Evolutionary conservation across 257 asterid genomes (phyloP), one percentile per base, ranked within the genome.

Genomic region (Anisodus acutangulus): DNA sequence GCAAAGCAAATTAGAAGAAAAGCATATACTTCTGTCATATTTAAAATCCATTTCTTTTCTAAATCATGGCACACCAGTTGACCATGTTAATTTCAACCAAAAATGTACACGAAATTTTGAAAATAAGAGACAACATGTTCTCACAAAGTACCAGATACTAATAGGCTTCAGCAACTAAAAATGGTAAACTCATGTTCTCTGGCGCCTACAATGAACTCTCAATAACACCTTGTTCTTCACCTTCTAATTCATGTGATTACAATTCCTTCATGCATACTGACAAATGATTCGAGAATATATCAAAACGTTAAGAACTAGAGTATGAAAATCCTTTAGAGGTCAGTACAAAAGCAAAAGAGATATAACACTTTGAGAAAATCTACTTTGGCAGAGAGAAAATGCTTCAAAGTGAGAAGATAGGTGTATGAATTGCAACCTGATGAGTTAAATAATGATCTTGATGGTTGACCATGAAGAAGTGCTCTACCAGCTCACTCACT

Each of bases 391-490:
- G 39, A 6, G 74, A 26, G 19, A 37, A 53, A 53, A 71, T 58
- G 9, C 39, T 68, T 66, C 19, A 31, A 57, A 43, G 57, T 35
- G 45, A 45, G 80, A 81, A 76, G 12, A 58, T 78, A 82, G 83
- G 26, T 16, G 0, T 76, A 1, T 37, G 16, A 72, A 83, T 47
- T 83, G 63, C 64, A 84, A 94, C 97, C 99, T 94, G 98, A 90
- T 95, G 93, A 87, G 98, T 91, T 86, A 93, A 91, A 89, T 93
- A 95, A 71, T 93, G 88, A 89, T 95, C 93, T 49, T 95, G 94
- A 90, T 95, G 98, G 93, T 95, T 94, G 91, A 95, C 98, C 95
- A 95, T 88, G 89, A 95, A 95, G 89, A 94, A 95, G 81, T 95
- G 98, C 89, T 93, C 97, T 88, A 94, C 99, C 17, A 91, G 91